Conservation (phyloP, 129 eudicot genomes). For the Oenanthe sinensis region DNA sequence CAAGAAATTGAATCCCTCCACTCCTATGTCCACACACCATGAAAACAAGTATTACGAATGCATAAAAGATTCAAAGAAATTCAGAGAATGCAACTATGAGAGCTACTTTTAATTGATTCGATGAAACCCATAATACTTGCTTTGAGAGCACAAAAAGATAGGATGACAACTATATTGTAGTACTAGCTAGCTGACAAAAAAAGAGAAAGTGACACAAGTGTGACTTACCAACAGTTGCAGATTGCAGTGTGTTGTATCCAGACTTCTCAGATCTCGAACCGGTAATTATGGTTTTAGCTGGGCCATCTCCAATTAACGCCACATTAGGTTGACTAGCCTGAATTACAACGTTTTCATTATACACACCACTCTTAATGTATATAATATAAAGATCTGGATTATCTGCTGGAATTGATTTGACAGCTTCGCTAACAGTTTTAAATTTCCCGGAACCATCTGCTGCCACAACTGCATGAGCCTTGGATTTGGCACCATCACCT, state of each 20-base stretch:
- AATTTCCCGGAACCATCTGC: conserved; percentile 23
- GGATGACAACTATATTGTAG: too few relatives aligned
- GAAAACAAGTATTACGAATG: too few relatives aligned
- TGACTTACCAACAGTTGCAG: conserved; percentile 36
- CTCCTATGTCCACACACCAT: conserved; percentile 14
- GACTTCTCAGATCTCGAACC: conserved; percentile 18
- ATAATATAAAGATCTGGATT: conserved; percentile 18
- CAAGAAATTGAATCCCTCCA: conserved; percentile 27
- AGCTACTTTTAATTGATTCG: too few relatives aligned
- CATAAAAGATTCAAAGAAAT: too few relatives aligned
- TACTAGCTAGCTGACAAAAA: too few relatives aligned
- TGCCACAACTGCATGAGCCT: conserved; percentile 24
- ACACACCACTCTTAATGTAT: conserved; percentile 32
- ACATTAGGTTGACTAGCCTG: conserved; percentile 9
- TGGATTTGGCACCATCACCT: not conserved
- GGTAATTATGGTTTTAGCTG: conserved; percentile 26
- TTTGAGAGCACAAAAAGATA: too few relatives aligned
- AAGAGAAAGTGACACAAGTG: too few relatives aligned
- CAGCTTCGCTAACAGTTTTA: conserved; percentile 23
- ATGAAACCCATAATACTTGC: too few relatives aligned
- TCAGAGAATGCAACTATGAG: too few relatives aligned
- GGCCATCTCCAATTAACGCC: conserved; percentile 35
- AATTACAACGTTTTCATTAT: conserved; percentile 28
- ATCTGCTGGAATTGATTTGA: conserved; percentile 14
- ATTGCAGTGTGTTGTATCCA: conserved; percentile 13